phyloP scores from a whole-genome alignment of 1,139 yeast species.

The Tardiomyces blankii region DNA sequence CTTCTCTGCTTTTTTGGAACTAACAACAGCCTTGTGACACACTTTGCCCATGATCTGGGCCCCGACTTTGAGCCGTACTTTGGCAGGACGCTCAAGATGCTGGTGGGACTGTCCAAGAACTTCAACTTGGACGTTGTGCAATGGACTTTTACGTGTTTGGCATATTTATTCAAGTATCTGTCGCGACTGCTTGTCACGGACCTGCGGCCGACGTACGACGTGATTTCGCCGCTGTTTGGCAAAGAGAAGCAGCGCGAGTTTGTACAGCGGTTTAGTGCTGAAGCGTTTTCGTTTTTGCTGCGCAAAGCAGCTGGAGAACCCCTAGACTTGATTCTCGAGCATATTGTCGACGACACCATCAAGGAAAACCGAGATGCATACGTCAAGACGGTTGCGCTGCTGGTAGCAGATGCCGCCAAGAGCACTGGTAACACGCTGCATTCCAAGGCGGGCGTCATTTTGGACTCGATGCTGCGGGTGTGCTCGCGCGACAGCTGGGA shows the following conservation, averaged over 20 bases:
- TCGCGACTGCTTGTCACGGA: constrained; percentile 52
- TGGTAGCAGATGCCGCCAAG: constrained; percentile 66
- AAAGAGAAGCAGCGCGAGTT: constrained; percentile 45
- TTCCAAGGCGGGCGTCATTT: constrained; percentile 48
- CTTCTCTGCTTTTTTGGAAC: no score
- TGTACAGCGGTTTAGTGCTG: constrained; percentile 77
- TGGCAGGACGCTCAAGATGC: constrained; percentile 36
- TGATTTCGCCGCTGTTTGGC: constrained; percentile 53
- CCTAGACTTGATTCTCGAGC: constrained; percentile 37
- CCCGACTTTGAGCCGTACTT: constrained; percentile 78
- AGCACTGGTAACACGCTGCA: constrained; percentile 66
- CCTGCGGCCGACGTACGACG: constrained; percentile 54
- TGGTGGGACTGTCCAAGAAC: constrained; percentile 38
- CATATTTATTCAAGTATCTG: constrained; percentile 81
- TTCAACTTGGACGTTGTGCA: constrained; percentile 54
- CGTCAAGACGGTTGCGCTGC: constrained; percentile 44
- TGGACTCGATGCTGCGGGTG: constrained; percentile 20
- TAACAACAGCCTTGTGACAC: constrained; percentile 39
- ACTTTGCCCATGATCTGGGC: constrained; percentile 87
- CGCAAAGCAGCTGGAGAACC: constrained; percentile 51
- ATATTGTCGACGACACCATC: constrained; percentile 39
- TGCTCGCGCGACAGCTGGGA: constrained; percentile 22
- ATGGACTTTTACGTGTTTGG: constrained; percentile 75
- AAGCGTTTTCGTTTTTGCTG: constrained; percentile 74
- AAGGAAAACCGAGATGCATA: constrained; percentile 33